Percentiles rank a stretch among this genome's conserved stretches.
phyloP scores from a whole-genome alignment of 2,329 filamentous ascomycete genomes.

The Penicillium sclerotigenum region DNA sequence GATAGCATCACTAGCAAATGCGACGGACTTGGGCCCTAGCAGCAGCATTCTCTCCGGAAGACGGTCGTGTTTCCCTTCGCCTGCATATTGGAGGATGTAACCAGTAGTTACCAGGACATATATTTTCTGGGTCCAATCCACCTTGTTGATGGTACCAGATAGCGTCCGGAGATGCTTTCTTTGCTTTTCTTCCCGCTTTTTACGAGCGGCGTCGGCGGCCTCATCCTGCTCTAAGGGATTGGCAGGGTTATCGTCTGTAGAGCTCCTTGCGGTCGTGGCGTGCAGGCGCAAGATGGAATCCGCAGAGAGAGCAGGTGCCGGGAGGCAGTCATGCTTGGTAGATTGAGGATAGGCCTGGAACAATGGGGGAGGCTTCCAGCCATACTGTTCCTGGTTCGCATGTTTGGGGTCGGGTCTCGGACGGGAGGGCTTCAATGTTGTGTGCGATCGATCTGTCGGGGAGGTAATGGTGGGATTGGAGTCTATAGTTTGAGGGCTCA shows the following conservation, averaged over 20 bases:
- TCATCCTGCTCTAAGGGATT: constrained; percentile 17
- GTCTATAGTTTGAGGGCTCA: constrained; percentile 27
- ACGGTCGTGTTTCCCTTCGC: constrained; percentile 45
- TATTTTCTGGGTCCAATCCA: constrained; percentile 45
- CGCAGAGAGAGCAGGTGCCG: constrained; percentile 63
- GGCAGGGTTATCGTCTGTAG: constrained; percentile 14
- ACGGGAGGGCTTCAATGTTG: constrained; percentile 24
- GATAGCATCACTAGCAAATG: constrained; percentile 50
- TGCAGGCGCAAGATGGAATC: constrained; percentile 65
- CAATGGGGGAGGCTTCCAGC: constrained; percentile 69
- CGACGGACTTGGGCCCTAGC: constrained; percentile 45
- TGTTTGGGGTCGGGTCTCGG: constrained; percentile 25
- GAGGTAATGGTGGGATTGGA: constrained; percentile 28
- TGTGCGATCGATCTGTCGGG: constrained; percentile 17
- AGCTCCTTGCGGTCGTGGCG: constrained; percentile 26
- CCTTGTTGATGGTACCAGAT: constrained; percentile 39
- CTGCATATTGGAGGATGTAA: constrained; percentile 47
- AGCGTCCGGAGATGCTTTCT: constrained; percentile 37
- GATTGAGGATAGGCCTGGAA: constrained; percentile 87
- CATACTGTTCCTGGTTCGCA: constrained; percentile 25
- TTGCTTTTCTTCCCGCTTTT: constrained; percentile 36
- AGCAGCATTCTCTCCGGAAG: constrained; percentile 49
- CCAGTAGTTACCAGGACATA: constrained; percentile 46
- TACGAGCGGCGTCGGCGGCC: constrained; percentile 21
- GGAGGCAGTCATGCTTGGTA: constrained; percentile 68